Conservation (phyloP, 208 protist genomes). For the Angomonas ambiguus region DNA sequence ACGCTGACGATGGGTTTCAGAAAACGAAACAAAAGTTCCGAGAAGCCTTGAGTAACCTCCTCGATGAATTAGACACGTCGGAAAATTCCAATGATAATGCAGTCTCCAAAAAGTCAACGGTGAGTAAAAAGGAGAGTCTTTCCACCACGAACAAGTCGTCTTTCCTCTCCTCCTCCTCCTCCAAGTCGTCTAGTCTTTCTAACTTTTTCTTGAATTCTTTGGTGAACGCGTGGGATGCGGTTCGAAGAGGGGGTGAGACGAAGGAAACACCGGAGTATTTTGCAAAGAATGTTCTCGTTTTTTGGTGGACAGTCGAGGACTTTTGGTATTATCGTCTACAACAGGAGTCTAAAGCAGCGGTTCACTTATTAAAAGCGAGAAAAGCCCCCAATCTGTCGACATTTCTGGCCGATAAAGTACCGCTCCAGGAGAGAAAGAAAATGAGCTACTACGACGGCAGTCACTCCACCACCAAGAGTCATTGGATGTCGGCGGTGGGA, state of each 20-base stretch:
- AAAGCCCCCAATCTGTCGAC: neutral
- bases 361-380: neutral
- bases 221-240: constrained; percentile 38
- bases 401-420: neutral
- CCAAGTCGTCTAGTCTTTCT: constrained; percentile 14
- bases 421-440: neutral
- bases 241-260: constrained; percentile 32
- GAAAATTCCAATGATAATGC: neutral
- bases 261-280: constrained; percentile 34
- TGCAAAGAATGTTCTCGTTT: constrained; percentile 30
- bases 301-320: constrained; percentile 55
- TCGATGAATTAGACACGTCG: constrained; percentile 13
- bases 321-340: constrained; percentile 6
- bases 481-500: constrained; percentile 1
- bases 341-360: neutral
- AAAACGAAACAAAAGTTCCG: constrained; percentile 14
- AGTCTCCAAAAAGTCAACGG: neutral
- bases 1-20: neutral
- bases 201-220: constrained; percentile 32
- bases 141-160: neutral
- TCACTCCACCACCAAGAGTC: neutral
- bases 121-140: constrained; percentile 1
- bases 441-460: neutral
- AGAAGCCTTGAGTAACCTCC: constrained; percentile 10
- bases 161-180: neutral